Evolutionary conservation across 768 basidiomycete species (phyloP), one percentile per base, ranked within the genome.

Genomic region (Phaffia australis): DNA sequence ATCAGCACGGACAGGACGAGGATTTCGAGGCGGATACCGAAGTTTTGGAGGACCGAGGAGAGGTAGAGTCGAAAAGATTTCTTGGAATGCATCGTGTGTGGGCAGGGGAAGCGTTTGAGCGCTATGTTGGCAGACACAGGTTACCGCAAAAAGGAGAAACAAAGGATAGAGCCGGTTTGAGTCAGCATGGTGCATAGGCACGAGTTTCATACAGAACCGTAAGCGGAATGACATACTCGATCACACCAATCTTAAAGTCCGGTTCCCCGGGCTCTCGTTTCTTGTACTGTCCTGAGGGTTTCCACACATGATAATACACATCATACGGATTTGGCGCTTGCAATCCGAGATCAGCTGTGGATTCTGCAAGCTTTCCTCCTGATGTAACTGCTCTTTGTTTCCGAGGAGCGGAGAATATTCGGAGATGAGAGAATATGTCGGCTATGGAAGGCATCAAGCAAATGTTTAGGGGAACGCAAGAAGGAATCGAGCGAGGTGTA

Each of bases 261-360:
- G 64, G 64, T 35, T 56, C 56, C 2, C 35, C 29, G 18, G 67
- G 67, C 11, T 58, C 30, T 11, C 54, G 35, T 58, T 69, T 69
- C 51, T 59, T 63, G 56, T 63, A 69, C 27, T 16, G 42, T 11
- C 56, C 27, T 21, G 56, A 35, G 0, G 67, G 67, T 19, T 63
- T 59, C 67, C 67, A 69, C 18, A 69, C 57, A 57, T 69, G 62
- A 48, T 52, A 69, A 57, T 55, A 59, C 62, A 64, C 46, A 9
- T 64, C 61, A 58, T 68, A 68, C 23, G 61, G 66, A 56, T 57
- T 58, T 25, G 3, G n/a, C 18, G 9, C 42, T 23, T 54, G 1
- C 52, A 18, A 8, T 25, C 30, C 7, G 5, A 30, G 50, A 18
- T 25, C 5, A 25, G 21, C 1, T 15, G 0, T 27, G 18, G 7